Base-by-base conservation (phyloP, 495 filamentous ascomycete species). In the Ramalina peruviana region DNA sequence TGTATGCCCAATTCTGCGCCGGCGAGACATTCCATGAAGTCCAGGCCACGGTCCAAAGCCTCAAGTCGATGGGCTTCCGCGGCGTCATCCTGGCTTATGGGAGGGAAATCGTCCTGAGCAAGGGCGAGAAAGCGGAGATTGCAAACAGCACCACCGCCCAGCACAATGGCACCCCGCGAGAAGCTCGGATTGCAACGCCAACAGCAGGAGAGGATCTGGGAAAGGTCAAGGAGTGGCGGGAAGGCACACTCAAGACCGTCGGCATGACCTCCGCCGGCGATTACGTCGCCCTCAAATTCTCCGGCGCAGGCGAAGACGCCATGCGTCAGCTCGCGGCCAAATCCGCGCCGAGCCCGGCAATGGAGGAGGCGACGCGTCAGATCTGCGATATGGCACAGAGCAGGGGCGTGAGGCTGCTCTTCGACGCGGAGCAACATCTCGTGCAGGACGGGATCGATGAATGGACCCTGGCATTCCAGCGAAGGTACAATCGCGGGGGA, bases 201-300 rank as follows among this genome's bases (percentile, higher is more conserved):
- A 10, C 4, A 0, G 43, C 52, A 19, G 65, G 64, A 21, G 66
- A 61, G 19, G 64, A 64, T 12, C 72, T 69, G 26, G 12, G 12
- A 33, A 85, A 89, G 56, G 78, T 93, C 46, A 69, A 71, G 50
- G 72, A 71, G 26, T 95, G 88, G 88, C 69, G 78, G 33, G 70
- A 78, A 36, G 85, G 86, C 4, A 86, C 84, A 4, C 55, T 89
- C 47, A 76, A 82, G 54, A 92, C 87, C 0, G 80, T 96, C 6
- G 68, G 75, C 15, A 80, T 93, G 67, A 76, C 83, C 0, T 70
- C 73, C 36, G 70, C 75, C 6, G 85, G 84, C 6, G 88, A 94
- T 58, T 95, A 88, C 59, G 80, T 95, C 27, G 88, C 85, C 2
- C 64, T 95, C 48, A 97, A 97, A 72, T 92, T 92, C 67, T 89